Base-by-base conservation (phyloP, 306 rosid genomes). In the Mimosa pudica region DNA sequence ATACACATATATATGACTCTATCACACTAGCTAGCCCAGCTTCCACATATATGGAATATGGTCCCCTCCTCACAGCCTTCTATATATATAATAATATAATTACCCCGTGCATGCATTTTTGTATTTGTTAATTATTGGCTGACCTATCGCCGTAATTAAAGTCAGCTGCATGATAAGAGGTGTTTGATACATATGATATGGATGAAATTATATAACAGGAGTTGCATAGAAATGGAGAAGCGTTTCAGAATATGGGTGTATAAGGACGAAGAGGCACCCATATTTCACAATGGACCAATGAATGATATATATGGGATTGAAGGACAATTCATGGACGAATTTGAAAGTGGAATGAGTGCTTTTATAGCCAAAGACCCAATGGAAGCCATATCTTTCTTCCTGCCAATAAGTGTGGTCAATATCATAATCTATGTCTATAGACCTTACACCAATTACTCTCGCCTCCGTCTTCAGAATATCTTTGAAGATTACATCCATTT, bases 211-310 rank as follows among this genome's bases (percentile, higher is more conserved):
- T 24, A 24, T 24, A 61, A 46, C 49, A 71, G 75, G 75, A 80
- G 79, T 74, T 63, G 55, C 55, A 80, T 17, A 18, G 84, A 54
- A 68, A 81, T 81, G 82, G 76, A 77, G 77, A 77, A 73, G 71
- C 58, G 66, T 49, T 81, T 84, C 49, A 62, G 55, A 48, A 63
- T 77, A 44, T 84, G 82, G 80, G 57, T 75, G 8, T 84, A 84
- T 77, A 77, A 67, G 82, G 84, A 80, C 73, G 85, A 80, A 58
- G 80, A 84, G 47, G 8, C 69, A 35, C 80, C 87, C 75, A 58
- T 84, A 33, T 84, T 84, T 11, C 81, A 84, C 67, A 2, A 0
- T 0, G 85, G 80, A 44, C 85, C 87, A 73, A 11, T 84, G 82
- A 67, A 70, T 12, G 61, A 69, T 68, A 84, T 73, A 57, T 84